phyloP scores from a whole-genome alignment of 306 rosid genomes.

The Medicago arabica region DNA sequence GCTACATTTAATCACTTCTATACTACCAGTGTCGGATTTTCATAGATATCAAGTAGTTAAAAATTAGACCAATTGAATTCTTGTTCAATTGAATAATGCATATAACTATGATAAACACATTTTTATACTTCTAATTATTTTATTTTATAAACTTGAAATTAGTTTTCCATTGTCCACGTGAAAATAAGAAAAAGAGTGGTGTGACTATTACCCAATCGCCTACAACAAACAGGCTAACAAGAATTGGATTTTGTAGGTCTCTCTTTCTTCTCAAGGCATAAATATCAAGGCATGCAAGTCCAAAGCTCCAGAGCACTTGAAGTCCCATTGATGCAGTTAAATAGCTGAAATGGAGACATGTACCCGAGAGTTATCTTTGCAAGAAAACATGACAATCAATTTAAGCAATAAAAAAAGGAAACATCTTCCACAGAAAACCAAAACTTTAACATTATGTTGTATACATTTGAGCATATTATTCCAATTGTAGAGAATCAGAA shows the following conservation, averaged over 20 bases:
- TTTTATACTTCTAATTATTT: not conserved
- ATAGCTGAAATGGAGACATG: conserved; percentile 64
- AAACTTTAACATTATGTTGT: conserved; percentile 4
- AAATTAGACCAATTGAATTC: not conserved
- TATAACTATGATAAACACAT: conserved; percentile 23
- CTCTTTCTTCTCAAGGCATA: conserved; percentile 86
- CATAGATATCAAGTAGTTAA: conserved; percentile 7
- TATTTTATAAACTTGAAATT: conserved; percentile 6
- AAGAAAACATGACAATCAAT: conserved; percentile 18
- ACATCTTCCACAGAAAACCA: not conserved
- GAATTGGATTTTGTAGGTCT: conserved; percentile 85
- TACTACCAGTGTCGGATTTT: not conserved
- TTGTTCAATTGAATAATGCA: conserved; percentile 14
- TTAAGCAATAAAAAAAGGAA: conserved; percentile 2
- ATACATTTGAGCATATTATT: not conserved
- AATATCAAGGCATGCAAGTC: conserved; percentile 94
- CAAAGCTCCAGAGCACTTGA: conserved; percentile 97
- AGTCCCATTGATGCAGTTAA: conserved; percentile 98
- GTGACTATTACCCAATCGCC: conserved; percentile 89
- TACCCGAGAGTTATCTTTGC: conserved; percentile 21
- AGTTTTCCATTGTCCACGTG: not conserved
- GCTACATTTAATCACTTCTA: not conserved
- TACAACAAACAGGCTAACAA: conserved; percentile 92
- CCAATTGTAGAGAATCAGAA: not conserved
- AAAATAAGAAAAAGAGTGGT: conserved; percentile 30